These are phyloP conservation scores for Cordyceps farinosa DNA, from an alignment of 2,329 filamentous ascomycete genomes.

Conservation along the genomic window DNA sequence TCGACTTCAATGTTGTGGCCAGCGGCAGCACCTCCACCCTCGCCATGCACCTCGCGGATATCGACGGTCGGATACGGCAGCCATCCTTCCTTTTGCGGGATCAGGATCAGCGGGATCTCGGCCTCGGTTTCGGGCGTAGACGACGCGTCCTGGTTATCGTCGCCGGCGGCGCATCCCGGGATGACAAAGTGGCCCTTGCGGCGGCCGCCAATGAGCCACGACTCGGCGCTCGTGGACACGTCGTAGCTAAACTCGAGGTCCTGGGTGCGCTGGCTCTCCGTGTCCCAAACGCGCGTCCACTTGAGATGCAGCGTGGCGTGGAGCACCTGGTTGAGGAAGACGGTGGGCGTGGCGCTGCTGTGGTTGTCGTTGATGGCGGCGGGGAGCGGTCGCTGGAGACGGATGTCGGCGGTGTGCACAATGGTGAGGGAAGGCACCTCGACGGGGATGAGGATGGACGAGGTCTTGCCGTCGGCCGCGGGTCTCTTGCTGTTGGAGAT, in stretches of 20 bases:
- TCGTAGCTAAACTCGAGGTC: constrained; percentile 80
- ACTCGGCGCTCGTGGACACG: constrained; percentile 66
- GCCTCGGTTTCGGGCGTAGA: constrained; percentile 48
- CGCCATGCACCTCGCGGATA: constrained; percentile 57
- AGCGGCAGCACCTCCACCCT: constrained; percentile 23
- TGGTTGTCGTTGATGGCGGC: constrained; percentile 28
- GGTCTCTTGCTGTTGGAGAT: constrained; percentile 22
- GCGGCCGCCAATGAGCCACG: constrained; percentile 82
- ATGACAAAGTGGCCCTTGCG: constrained; percentile 74
- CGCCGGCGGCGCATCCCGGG: constrained; percentile 30
- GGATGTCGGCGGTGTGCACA: constrained; percentile 73
- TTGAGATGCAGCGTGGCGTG: constrained; percentile 58
- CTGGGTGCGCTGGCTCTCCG: constrained; percentile 35
- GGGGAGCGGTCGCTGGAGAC: constrained; percentile 41
- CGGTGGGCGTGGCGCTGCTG: constrained; percentile 38
- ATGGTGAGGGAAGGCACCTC: constrained; percentile 81
- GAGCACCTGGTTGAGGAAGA: constrained; percentile 62
- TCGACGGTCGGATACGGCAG: constrained; percentile 77
- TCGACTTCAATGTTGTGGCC: constrained; percentile 67
- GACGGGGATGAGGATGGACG: constrained; percentile 81
- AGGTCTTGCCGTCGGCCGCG: constrained; percentile 33
- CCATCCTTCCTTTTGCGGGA: constrained; percentile 75
- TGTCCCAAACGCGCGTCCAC: constrained; percentile 63
- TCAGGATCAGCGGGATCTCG: constrained; percentile 66
- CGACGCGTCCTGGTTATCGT: constrained; percentile 21